These are phyloP conservation scores for Diaporthe sp. DNA, from an alignment of 2,329 filamentous ascomycete genomes.

Conservation along the genomic window DNA sequence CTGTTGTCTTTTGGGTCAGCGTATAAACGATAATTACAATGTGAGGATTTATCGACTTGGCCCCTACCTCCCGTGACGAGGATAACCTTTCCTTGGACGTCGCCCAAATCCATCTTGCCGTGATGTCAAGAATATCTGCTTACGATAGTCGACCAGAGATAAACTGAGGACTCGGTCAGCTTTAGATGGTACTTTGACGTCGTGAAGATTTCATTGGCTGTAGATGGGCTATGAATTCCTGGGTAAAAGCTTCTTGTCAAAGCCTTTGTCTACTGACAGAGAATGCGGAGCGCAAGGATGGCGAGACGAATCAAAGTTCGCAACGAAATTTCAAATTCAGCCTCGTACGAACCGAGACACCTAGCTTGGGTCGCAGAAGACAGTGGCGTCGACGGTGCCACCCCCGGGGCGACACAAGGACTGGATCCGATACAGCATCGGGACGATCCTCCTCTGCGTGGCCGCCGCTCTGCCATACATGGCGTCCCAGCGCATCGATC, in stretches of 20 bases:
- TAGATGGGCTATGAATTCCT: too few relatives aligned
- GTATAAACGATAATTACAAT: background rate
- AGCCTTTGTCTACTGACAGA: background rate
- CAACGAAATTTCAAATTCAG: background rate
- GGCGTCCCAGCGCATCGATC: background rate
- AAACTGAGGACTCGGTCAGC: background rate
- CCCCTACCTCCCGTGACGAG: conserved; percentile 22
- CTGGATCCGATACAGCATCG: background rate
- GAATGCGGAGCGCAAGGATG: background rate
- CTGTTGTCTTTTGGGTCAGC: background rate
- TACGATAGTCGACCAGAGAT: background rate
- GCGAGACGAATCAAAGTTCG: background rate
- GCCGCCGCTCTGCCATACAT: background rate
- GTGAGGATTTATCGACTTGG: background rate
- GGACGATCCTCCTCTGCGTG: background rate
- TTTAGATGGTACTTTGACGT: background rate
- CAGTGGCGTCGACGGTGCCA: background rate
- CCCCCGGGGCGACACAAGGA: background rate
- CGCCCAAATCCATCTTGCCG: background rate
- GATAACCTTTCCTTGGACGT: conserved; percentile 8
- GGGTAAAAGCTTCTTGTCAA: too few relatives aligned
- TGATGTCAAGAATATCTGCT: background rate
- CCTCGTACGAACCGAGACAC: background rate
- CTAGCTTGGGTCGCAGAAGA: background rate
- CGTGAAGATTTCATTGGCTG: background rate